Evolutionary conservation across 2,329 filamentous ascomycete species (phyloP).

Genomic region (Didymella keratinophila): DNA sequence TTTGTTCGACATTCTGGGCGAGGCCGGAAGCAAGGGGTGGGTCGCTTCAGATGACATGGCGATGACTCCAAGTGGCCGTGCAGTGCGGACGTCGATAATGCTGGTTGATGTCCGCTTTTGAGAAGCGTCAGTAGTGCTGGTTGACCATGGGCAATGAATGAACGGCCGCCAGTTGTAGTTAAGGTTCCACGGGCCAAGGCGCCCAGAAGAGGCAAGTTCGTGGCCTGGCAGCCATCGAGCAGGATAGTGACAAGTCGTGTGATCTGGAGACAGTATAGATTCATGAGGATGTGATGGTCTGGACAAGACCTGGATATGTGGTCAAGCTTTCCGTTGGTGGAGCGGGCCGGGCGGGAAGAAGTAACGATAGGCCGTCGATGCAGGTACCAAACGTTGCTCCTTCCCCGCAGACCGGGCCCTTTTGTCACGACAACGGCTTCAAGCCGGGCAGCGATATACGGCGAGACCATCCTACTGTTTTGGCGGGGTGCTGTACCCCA

Average conservation of each 20-base stretch:
- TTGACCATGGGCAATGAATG: constrained; percentile 5
- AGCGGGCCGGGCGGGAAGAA: constrained; percentile 8
- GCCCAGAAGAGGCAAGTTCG: neutral
- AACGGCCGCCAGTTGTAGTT: neutral
- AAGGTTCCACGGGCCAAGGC: neutral
- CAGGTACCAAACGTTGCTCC: constrained; percentile 3
- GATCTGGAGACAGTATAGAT: neutral
- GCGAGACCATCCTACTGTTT: too few species aligned
- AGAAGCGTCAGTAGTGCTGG: neutral
- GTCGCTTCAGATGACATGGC: neutral
- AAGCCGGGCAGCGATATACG: too few species aligned
- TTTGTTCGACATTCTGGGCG: neutral
- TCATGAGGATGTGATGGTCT: neutral
- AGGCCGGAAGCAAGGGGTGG: constrained; percentile 1
- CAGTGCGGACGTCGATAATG: neutral
- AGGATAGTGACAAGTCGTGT: neutral
- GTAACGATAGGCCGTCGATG: constrained; percentile 5
- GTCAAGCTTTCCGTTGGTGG: constrained; percentile 12
- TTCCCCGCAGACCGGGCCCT: neutral
- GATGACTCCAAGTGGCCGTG: neutral
- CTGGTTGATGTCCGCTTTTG: neutral
- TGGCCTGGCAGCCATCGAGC: neutral
- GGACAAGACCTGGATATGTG: neutral
- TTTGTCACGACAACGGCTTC: neutral
- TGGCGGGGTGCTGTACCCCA: too few species aligned